These are phyloP conservation scores for Ceratorhiza oryzae-sativae DNA, from an alignment of 1,284 basidiomycete species.

Conservation along the genomic window DNA sequence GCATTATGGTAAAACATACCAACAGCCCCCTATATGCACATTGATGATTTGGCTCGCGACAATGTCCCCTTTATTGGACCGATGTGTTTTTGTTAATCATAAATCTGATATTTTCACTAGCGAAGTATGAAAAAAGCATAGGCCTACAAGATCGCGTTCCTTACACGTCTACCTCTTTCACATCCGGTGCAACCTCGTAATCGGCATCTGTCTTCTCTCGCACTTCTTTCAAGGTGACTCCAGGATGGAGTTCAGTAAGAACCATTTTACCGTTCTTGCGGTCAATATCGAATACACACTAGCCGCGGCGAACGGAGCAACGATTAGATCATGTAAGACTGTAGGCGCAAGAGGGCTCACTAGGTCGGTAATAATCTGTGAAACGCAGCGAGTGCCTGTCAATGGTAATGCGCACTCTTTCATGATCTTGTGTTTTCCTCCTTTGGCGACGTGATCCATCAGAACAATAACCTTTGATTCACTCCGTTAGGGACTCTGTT, in stretches of 20 bases:
- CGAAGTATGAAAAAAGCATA: too few relatives aligned
- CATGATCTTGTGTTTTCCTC: conserved; percentile 88
- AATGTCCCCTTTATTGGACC: too few relatives aligned
- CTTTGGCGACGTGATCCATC: conserved; percentile 90
- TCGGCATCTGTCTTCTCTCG: conserved; percentile 47
- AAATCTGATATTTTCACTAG: too few relatives aligned
- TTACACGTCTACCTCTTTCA: conserved; percentile 37
- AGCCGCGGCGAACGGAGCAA: background rate
- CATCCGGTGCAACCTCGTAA: conserved; percentile 40
- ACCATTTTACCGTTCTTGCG: conserved; percentile 73
- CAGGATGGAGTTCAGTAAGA: conserved; percentile 83
- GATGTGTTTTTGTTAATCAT: too few relatives aligned
- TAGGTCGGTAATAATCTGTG: conserved; percentile 91
- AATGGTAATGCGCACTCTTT: conserved; percentile 83
- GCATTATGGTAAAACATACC: too few relatives aligned
- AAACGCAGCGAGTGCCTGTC: conserved; percentile 86
- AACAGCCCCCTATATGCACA: too few relatives aligned
- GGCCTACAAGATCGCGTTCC: too few relatives aligned
- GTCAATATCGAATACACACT: conserved; percentile 85
- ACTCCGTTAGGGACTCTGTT: background rate
- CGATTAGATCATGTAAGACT: background rate
- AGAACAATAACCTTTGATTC: conserved; percentile 67
- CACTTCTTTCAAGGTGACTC: conserved; percentile 84
- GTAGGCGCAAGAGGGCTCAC: conserved; percentile 51
- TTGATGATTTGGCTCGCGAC: too few relatives aligned